Percentiles rank a stretch among this genome's conserved stretches.
Conservation (phyloP, 1,139 yeast species). For the Zygosaccharomyces sapae region DNA sequence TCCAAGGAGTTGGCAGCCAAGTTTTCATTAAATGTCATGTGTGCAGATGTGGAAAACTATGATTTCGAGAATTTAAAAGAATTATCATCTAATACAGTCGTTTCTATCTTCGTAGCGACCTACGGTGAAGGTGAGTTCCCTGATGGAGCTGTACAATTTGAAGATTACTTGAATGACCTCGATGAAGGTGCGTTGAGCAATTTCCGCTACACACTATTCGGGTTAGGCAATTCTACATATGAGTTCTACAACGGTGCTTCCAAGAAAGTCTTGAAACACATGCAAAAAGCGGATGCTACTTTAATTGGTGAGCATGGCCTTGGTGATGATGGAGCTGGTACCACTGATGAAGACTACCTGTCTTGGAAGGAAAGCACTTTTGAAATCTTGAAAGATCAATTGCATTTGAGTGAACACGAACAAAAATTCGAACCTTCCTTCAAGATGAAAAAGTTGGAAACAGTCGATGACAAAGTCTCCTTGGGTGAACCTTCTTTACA, state of each 20-base stretch:
- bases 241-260: conserved; percentile 88
- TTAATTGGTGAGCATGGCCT: conserved; percentile 71
- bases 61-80: conserved; percentile 73
- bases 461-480: conserved; percentile 50
- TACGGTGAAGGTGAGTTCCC: conserved; percentile 99
- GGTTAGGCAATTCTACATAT: conserved; percentile 89
- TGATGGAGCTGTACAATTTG: conserved; percentile 79
- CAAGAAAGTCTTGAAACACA: conserved; percentile 50
- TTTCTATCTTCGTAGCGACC: conserved; percentile 79
- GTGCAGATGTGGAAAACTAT: conserved; percentile 82
- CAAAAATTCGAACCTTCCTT: conserved; percentile 72
- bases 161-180: conserved; percentile 48
- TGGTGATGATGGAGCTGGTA: conserved; percentile 94
- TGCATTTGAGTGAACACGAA: conserved; percentile 71
- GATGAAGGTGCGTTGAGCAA: conserved; percentile 59
- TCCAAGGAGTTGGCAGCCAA: conserved; percentile 82
- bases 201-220: conserved; percentile 71
- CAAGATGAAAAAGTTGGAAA: conserved; percentile 40
- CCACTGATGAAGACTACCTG: conserved; percentile 91
- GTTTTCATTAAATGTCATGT: conserved; percentile 69
- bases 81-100: conserved; percentile 47
- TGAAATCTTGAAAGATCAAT: conserved; percentile 59
- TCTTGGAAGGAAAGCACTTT: conserved; percentile 84
- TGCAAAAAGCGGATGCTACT: conserved; percentile 59
- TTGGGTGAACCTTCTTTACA: conserved; percentile 79